A percentile compares a stretch with the other conserved stretches of the same genome.
Evolutionary conservation across 225 moss, liverwort and hornwort species (phyloP).

Genomic region (Pseudoscleropodium purum): DNA sequence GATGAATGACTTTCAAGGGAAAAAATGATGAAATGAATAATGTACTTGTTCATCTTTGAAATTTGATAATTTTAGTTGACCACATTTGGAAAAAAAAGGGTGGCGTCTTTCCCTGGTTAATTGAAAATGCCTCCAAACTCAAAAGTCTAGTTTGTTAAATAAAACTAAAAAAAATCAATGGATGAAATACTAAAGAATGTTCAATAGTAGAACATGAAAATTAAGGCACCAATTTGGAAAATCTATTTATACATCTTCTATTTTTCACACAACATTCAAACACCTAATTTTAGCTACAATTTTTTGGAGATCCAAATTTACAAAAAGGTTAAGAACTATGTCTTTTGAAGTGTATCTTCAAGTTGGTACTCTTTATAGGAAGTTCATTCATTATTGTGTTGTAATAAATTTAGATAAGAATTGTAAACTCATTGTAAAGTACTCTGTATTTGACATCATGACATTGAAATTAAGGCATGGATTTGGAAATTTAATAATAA

Average conservation of each 20-base stretch:
- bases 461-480: not conserved
- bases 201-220: not conserved
- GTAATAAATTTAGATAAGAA: not conserved
- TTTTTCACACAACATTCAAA: not conserved
- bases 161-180: not conserved
- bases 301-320: not conserved
- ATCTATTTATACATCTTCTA: not conserved
- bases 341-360: not conserved
- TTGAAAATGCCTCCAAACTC: not conserved
- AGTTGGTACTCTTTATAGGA: not conserved
- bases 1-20: not conserved
- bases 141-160: not conserved
- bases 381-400: not conserved
- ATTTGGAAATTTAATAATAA: not conserved
- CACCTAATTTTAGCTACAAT: not conserved
- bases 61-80: not conserved
- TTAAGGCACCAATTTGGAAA: not conserved
- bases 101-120: fast-evolving
- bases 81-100: no score
- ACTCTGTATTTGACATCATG: not conserved
- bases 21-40: not conserved
- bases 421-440: not conserved
- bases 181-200: not conserved
- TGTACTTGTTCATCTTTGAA: fast-evolving
- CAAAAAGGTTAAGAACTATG: fast-evolving